These are phyloP conservation scores for Pistacia integerrima DNA, from an alignment of 345 rosid genomes.

Conservation along the genomic window DNA sequence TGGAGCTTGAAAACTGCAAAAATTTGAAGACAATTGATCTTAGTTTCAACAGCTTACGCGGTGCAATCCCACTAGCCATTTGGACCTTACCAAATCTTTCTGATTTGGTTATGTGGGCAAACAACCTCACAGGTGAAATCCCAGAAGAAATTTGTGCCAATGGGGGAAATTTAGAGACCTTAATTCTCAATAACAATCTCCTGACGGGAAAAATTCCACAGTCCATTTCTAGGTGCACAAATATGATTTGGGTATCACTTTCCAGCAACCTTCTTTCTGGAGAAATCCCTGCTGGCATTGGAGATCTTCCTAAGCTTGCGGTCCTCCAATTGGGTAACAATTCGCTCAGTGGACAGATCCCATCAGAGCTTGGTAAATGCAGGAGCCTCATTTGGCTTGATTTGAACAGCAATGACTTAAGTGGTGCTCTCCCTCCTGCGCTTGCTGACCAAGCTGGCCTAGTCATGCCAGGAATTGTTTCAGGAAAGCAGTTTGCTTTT, in stretches of 20 bases:
- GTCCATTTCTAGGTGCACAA: conserved; percentile 73
- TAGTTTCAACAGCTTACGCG: conserved; percentile 79
- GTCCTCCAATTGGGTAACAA: conserved; percentile 90
- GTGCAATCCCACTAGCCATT: conserved; percentile 62
- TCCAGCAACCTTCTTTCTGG: conserved; percentile 75
- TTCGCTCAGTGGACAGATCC: conserved; percentile 73
- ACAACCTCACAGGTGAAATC: conserved; percentile 81
- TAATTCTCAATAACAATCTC: conserved; percentile 87
- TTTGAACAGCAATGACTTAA: conserved; percentile 75
- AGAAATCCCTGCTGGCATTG: conserved; percentile 68
- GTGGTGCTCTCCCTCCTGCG: conserved; percentile 63
- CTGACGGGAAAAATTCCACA: conserved; percentile 70
- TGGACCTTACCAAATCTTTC: conserved; percentile 76
- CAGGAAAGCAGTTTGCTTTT: conserved; percentile 92
- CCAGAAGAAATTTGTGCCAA: conserved; percentile 68
- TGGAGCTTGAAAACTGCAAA: conserved; percentile 74
- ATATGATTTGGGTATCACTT: conserved; percentile 91
- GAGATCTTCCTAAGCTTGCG: conserved; percentile 64
- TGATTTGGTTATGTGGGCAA: conserved; percentile 94
- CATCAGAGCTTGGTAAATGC: conserved; percentile 73
- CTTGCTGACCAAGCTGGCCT: conserved; percentile 75
- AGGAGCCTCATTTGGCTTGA: conserved; percentile 93
- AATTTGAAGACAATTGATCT: conserved; percentile 72
- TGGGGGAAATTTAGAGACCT: conserved; percentile 79
- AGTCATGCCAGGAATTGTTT: conserved; percentile 73